Evolutionary conservation across 306 rosid genomes (phyloP).

Genomic region (Acacia confusa): DNA sequence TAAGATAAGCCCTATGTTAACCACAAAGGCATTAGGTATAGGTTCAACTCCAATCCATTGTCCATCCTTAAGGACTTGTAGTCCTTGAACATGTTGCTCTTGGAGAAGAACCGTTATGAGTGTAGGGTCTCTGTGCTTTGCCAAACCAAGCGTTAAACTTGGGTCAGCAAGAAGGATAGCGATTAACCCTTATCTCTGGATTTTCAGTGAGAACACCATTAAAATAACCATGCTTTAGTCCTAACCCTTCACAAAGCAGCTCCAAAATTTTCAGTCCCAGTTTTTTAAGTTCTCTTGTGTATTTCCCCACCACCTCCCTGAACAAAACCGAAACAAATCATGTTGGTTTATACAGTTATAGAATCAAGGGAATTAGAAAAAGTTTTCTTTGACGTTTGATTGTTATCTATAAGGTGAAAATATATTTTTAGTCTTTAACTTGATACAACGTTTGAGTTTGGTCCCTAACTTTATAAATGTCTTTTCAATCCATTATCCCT

Average conservation of each 20-base stretch:
- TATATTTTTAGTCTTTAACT: too few species aligned
- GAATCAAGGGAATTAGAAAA: neutral
- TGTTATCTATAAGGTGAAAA: too few species aligned
- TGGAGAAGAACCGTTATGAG: conserved; percentile 66
- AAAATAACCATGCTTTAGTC: conserved; percentile 41
- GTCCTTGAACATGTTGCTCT: conserved; percentile 45
- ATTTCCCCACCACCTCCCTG: conserved; percentile 60
- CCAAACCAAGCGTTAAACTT: conserved; percentile 58
- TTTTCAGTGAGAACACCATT: conserved; percentile 39
- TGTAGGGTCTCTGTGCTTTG: conserved; percentile 61
- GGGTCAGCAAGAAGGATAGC: conserved; percentile 77
- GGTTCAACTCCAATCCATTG: conserved; percentile 56
- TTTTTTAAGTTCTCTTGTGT: conserved; percentile 37
- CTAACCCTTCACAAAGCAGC: conserved; percentile 61
- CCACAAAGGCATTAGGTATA: conserved; percentile 48
- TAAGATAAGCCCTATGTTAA: conserved; percentile 47
- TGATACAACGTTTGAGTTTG: too few species aligned
- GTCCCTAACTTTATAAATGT: too few species aligned
- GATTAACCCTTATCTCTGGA: conserved; percentile 48
- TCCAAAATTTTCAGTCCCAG: conserved; percentile 49
- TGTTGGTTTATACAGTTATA: neutral
- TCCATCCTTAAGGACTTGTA: conserved; percentile 54
- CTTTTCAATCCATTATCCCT: too few species aligned
- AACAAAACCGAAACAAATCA: neutral
- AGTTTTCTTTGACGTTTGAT: neutral